Conservation (phyloP, 2,329 filamentous ascomycete species). For the Penicillium polonicum region DNA sequence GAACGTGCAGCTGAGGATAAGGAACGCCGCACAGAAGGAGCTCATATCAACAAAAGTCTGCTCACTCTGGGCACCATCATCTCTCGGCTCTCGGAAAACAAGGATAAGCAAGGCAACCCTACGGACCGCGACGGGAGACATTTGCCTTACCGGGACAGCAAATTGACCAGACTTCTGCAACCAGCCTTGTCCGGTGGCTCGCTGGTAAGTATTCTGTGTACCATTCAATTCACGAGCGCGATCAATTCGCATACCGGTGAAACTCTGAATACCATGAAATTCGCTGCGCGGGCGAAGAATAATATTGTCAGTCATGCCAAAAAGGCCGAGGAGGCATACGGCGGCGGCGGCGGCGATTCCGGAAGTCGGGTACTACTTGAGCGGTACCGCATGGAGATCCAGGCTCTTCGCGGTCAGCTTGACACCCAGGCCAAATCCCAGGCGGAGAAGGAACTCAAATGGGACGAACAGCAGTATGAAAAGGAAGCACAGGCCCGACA, state of each 20-base stretch:
- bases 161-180: slow-evolving; percentile 88
- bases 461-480: slow-evolving; percentile 72
- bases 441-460: slow-evolving; percentile 59
- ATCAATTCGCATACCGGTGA: slow-evolving; percentile 77
- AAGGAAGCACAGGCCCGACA: slow-evolving; percentile 82
- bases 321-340: slow-evolving; percentile 84
- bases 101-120: slow-evolving; percentile 73
- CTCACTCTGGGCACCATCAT: slow-evolving; percentile 95
- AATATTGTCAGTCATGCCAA: slow-evolving; percentile 97
- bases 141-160: slow-evolving; percentile 94
- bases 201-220: slow-evolving; percentile 94
- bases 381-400: slow-evolving; percentile 89
- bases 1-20: slow-evolving; percentile 95
- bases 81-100: slow-evolving; percentile 82
- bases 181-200: slow-evolving; percentile 90
- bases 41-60: slow-evolving; percentile 97
- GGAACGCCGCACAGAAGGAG: slow-evolving; percentile 88
- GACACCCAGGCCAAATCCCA: slow-evolving; percentile 74
- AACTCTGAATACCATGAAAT: slow-evolving; percentile 94
- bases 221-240: slow-evolving; percentile 78
- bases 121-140: slow-evolving; percentile 85
- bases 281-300: slow-evolving; percentile 94
- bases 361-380: slow-evolving; percentile 85
- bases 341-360: slow-evolving; percentile 72
- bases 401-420: slow-evolving; percentile 74